Base-by-base conservation (phyloP, 2,329 filamentous ascomycete genomes). In the Apiospora rasikravindrae region DNA sequence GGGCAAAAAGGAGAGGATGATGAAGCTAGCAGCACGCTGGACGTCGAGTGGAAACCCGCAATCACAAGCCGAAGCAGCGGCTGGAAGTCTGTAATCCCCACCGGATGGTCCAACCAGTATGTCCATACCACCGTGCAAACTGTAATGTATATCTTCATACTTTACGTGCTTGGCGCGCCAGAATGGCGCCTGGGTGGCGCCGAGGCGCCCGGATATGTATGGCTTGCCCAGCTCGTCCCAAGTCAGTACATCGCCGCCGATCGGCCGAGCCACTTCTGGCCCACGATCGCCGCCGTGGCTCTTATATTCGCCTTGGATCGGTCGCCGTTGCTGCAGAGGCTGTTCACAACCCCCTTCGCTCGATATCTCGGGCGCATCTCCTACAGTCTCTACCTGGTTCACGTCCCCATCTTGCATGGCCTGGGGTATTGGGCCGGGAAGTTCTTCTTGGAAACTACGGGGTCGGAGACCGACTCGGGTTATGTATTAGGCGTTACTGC, bases 341-440 rank as follows among this genome's bases (percentile, higher is more conserved):
- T 76, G 6, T 81, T 81, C 73, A 82, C 76, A 5, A 77, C 74
- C 4, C 64, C 71, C 7, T 71, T 79, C 7, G 75, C 76, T n/a
- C 77, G 76, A 70, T 80, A 79, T 45, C 76, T 80, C 13, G 79
- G 78, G 14, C 76, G 75, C 11, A 74, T 81, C 16, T 71, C 78
- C 40, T 73, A 78, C n/a, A 79, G 76, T 19, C 74, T 80, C 10
- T 80, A 80, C 47, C 69, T 81, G 2, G 75, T 80, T 4, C 78
- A 81, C 47, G 74, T 77, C 37, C 67, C 74, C 6, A 74, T 81
- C 16, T 70, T 78, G 40, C 73, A 78, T 13, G 77, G 76, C 16
- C 69, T 80, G 4, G 76, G 76, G 11, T 75, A 73, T 22, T 71
- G 72, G 49, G 16, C 74, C 5, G 74, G 74, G 0, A 73, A 67